These are phyloP conservation scores for Sugiyamaella smithiae DNA, from an alignment of 805 yeast genomes.

Conservation along the genomic window DNA sequence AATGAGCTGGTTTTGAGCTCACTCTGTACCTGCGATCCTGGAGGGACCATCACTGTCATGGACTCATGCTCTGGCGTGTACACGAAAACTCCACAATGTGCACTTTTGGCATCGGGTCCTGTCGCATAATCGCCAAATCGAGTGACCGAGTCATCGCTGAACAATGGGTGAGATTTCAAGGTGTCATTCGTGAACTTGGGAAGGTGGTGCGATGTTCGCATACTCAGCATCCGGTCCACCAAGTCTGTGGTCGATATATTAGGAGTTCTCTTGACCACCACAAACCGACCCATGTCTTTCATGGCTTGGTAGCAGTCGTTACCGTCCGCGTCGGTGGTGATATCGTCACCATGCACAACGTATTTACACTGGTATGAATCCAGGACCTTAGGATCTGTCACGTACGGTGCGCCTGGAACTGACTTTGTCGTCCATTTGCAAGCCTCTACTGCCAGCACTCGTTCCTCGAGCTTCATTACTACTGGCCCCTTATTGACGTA, in stretches of 20 bases:
- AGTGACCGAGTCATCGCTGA: slow-evolving; percentile 38
- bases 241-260: slow-evolving; percentile 94
- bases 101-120: slow-evolving; percentile 54
- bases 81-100: slow-evolving; percentile 58
- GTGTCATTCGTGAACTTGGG: slow-evolving; percentile 25
- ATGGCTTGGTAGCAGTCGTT: slow-evolving; percentile 85
- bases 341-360: slow-evolving; percentile 99
- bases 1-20: slow-evolving; percentile 31
- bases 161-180: slow-evolving; percentile 27
- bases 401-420: slow-evolving; percentile 84
- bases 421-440: slow-evolving; percentile 84
- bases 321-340: slow-evolving; percentile 94
- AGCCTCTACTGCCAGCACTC: slow-evolving; percentile 80
- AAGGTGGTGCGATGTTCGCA: slow-evolving; percentile 58
- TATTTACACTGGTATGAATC: slow-evolving; percentile 70
- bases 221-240: slow-evolving; percentile 79
- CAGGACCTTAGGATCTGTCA: slow-evolving; percentile 80
- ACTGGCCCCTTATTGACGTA: slow-evolving; percentile 84
- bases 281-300: slow-evolving; percentile 80
- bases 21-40: slow-evolving; percentile 12
- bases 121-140: slow-evolving; percentile 57
- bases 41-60: slow-evolving; percentile 18
- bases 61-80: slow-evolving; percentile 33
- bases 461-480: slow-evolving; percentile 80
- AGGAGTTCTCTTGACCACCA: slow-evolving; percentile 90